These are phyloP conservation scores for Effrenium voratum DNA, from an alignment of 73 alveolate species.

Conservation along the genomic window DNA sequence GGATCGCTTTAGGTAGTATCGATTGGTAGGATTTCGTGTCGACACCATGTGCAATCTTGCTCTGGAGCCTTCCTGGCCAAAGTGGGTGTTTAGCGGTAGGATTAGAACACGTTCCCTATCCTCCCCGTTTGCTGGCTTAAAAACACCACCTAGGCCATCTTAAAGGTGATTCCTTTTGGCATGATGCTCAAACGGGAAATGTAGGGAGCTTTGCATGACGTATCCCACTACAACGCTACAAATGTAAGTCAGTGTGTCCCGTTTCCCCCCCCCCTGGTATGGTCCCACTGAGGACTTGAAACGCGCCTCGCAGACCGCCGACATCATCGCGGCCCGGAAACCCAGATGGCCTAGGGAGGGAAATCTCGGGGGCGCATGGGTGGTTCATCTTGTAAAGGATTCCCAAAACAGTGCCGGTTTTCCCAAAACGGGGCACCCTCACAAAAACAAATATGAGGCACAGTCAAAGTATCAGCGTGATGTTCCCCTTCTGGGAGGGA, in stretches of 20 bases:
- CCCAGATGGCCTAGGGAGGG: neutral
- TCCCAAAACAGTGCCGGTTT: neutral
- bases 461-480: too few species aligned
- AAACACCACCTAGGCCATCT: too few species aligned
- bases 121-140: too few species aligned
- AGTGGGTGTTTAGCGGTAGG: too few species aligned
- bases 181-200: neutral
- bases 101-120: too few species aligned
- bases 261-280: neutral
- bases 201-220: neutral
- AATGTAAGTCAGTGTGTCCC: neutral
- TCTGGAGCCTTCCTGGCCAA: too few species aligned
- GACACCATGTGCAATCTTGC: too few species aligned
- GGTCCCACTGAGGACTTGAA: slow-evolving; percentile 4
- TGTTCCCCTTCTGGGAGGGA: neutral
- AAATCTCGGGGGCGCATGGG: neutral
- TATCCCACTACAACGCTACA: too few species aligned
- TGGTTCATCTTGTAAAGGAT: too few species aligned
- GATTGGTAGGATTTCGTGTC: too few species aligned
- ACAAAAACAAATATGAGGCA: neutral
- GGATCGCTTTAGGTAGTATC: too few species aligned
- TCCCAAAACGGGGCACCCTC: neutral
- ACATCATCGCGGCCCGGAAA: slow-evolving; percentile 76
- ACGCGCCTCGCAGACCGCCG: slow-evolving; percentile 73
- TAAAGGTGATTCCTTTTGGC: neutral